These are phyloP conservation scores for Dalechampia spathulata DNA, from an alignment of 441 rosid genomes.

Conservation along the genomic window DNA sequence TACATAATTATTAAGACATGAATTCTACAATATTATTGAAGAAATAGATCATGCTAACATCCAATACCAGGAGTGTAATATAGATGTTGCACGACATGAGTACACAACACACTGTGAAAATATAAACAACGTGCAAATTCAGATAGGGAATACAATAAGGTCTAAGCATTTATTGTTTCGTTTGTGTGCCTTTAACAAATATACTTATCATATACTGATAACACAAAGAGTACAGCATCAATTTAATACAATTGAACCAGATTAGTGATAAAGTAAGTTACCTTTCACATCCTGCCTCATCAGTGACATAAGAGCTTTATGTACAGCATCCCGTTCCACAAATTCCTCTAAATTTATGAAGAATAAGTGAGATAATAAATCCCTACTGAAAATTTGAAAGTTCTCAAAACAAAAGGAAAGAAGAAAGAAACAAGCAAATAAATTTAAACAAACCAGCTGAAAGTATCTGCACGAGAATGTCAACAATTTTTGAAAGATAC, in stretches of 20 bases:
- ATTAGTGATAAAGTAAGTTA: conserved; percentile 19
- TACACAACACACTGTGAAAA: background rate
- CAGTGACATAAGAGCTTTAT: conserved; percentile 88
- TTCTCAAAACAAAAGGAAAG: background rate
- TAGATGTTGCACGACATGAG: background rate
- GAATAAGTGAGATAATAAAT: background rate
- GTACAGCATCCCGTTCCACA: conserved; percentile 96
- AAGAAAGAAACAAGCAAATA: background rate
- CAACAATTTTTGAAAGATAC: conserved; percentile 67
- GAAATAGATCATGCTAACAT: background rate
- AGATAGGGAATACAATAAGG: background rate
- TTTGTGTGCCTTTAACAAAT: background rate
- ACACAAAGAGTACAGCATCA: too few relatives aligned
- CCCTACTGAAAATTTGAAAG: background rate
- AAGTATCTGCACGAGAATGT: conserved; percentile 81
- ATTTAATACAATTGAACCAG: too few relatives aligned
- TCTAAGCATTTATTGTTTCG: too few relatives aligned
- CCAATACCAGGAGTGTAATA: background rate
- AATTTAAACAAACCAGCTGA: conserved; percentile 42
- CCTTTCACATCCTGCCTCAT: conserved; percentile 98
- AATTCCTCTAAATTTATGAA: conserved; percentile 54
- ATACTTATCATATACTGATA: background rate
- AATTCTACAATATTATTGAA: background rate
- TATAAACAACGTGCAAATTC: background rate
- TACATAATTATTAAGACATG: background rate